Base-by-base conservation (phyloP, 352 stramenopile genomes). In the Phytophthora citrophthora region DNA sequence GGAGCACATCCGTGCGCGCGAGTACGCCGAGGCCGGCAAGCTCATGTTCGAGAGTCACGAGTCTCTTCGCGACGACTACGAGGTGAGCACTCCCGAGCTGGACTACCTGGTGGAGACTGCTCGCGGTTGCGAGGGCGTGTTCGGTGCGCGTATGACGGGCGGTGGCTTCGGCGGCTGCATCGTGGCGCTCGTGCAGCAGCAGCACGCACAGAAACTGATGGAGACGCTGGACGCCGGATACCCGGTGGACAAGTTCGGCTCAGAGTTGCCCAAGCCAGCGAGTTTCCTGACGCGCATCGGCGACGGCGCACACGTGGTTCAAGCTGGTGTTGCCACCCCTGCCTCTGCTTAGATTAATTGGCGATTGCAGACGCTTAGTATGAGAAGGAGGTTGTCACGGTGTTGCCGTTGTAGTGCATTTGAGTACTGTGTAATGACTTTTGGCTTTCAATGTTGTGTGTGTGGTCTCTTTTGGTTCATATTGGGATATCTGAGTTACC, bases 161-260 rank as follows among this genome's bases (percentile, higher is more conserved):
- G 97, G 92, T 38, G 97, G 97, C 54, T 99, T 99, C 83, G 96
- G 96, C 41, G 96, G 97, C 9, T 99, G 97, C 77, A 98, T 97
- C 29, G 92, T 99, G 29, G 97, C 94, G 34, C 82, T 99, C 34
- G 88, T 98, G 53, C 82, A 91, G 49, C 54, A 77, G 26, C 79
- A 85, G 10, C 64, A 89, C 57, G 79, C 69, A 4, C 64, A 92
- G 48, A 76, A 83, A 48, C 74, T 91, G 41, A 80, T 98, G 31
- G 64, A 56, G 11, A 81, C 70, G 56, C 62, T 90, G 38, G 81
- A 93, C 59, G 47, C 73, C 7, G 81, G 92, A 20, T 98, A 98
- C 78, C 88, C 94, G 29, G 45, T 29, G 32, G 62, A 61, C 18
- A 67, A 67, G 57, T 72, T 76, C 49, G 68, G 57, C 29, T 71